Percentiles rank a stretch among this genome's conserved stretches.
Conservation (phyloP, 441 rosid species). For the Populus hybrid region DNA sequence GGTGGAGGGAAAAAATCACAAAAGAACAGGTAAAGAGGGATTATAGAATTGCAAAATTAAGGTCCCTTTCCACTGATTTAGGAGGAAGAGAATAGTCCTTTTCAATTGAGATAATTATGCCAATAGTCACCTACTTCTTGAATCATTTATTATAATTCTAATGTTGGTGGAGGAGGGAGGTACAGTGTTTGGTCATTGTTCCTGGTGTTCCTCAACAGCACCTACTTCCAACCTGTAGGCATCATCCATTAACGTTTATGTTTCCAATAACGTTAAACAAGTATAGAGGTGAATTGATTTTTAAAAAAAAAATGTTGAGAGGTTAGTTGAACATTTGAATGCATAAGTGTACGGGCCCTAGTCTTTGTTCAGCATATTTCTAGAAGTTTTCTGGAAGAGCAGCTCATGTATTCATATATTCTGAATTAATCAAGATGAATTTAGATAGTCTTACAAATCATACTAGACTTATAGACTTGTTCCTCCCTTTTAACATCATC, state of each 20-base stretch:
- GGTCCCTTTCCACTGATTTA: slow-evolving; percentile 24
- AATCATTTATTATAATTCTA: slow-evolving; percentile 18
- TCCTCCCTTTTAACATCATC: not conserved
- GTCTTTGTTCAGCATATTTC: not conserved
- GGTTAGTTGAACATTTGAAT: not conserved
- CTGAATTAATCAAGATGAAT: not conserved
- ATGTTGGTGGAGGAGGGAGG: slow-evolving; percentile 17
- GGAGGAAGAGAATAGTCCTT: slow-evolving; percentile 21
- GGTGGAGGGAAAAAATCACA: not conserved
- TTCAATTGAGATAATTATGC: slow-evolving; percentile 19
- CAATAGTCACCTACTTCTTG: slow-evolving; percentile 28
- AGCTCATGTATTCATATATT: not conserved
- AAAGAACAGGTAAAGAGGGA: not conserved
- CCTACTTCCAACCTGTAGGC: slow-evolving; percentile 30
- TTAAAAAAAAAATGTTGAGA: not conserved
- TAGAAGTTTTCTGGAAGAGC: not conserved
- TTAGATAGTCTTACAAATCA: not conserved
- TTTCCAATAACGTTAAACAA: not conserved
- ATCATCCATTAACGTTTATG: not conserved
- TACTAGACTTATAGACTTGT: not conserved
- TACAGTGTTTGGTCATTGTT: slow-evolving; percentile 16
- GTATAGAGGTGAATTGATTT: not conserved
- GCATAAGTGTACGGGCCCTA: not conserved
- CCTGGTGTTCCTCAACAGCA: slow-evolving; percentile 14
- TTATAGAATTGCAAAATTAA: not conserved